Conservation (phyloP, 768 basidiomycete genomes). For the Hygrophoropsis aurantiaca region DNA sequence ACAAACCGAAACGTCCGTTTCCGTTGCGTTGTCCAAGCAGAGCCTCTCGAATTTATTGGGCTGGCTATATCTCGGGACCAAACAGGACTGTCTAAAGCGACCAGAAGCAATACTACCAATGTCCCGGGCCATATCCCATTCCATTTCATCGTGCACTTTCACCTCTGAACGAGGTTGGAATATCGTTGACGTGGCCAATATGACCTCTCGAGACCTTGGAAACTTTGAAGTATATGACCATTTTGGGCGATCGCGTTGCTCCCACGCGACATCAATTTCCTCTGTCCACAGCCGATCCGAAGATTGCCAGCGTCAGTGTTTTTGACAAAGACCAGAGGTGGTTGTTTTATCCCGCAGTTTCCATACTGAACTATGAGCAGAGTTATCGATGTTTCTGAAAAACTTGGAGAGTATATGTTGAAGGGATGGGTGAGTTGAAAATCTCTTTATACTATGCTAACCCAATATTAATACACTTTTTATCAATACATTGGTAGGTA, state of each 20-base stretch:
- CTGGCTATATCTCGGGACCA: constrained; percentile 7
- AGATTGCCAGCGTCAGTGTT: too few relatives aligned
- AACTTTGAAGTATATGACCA: background rate
- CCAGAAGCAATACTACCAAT: constrained; percentile 39
- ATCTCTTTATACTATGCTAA: background rate
- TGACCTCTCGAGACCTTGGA: background rate
- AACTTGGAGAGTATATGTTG: constrained; percentile 70
- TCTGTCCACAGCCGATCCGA: too few relatives aligned
- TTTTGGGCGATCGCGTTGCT: too few relatives aligned
- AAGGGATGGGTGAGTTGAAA: constrained; percentile 64
- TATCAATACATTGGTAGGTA: constrained; percentile 36
- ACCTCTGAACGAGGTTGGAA: constrained; percentile 22
- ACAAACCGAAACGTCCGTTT: constrained; percentile 58
- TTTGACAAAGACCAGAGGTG: too few relatives aligned
- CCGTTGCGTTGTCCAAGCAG: constrained; percentile 56
- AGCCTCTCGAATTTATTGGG: constrained; percentile 17
- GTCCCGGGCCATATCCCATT: constrained; percentile 52
- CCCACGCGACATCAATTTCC: too few relatives aligned
- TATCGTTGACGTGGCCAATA: constrained; percentile 23
- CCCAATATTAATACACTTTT: constrained; percentile 5
- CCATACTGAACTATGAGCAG: constrained; percentile 41
- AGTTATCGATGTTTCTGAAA: constrained; percentile 56
- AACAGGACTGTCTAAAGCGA: constrained; percentile 33
- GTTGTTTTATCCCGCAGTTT: constrained; percentile 2
- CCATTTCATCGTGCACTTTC: constrained; percentile 35